Base-by-base conservation (phyloP, 23 red algal genomes). In the Cyanidiococcus yangmingshanensis region DNA sequence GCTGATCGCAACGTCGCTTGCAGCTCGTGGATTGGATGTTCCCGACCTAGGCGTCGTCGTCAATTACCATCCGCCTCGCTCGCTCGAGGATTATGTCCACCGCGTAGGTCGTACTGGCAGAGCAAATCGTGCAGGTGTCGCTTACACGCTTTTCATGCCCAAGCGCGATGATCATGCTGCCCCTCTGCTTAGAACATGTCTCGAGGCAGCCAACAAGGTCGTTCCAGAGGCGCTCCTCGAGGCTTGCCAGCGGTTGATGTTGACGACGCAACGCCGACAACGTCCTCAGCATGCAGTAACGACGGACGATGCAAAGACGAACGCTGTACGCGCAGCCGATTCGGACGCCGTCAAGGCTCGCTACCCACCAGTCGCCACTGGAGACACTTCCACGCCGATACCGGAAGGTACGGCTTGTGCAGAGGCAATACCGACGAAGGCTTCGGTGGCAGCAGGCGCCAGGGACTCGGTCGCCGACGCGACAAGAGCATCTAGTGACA, bases 21-120 rank as follows among this genome's bases (percentile, higher is more conserved):
- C 94, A 24, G 94, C 94, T 12, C 79, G 94, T 27, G 94, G 94
- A 0, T 68, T 98, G 18, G 94, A 98, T 57, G 87, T 98, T 26
- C 85, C 86, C 75, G 80, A 91, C 33, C 41, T 98, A 41, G 79
- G 80, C 25, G 57, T 98, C 26, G 94, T 98, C 26, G 80, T 98
- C 59, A 98, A 98, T 75, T 98, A 74, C 67, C 87, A 98, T 68
- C 84, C 90, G 17, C 94, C 94, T 24, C 86, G 79, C 54, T 88
- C 90, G 58, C 91, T 91, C 54, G 94, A 98, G 67, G 94, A 98
- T 59, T 98, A 98, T 39, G 88, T 98, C 17, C 94, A 98, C 57
- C 87, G 94, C n/a, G 88, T 98, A 25, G 94, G 94, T 27, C 84
- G 94, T 12, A 98, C 94, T 21, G 94, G 94, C 27, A 82, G 94